These are phyloP conservation scores for Eurotiales sp. DNA, from an alignment of 2,329 filamentous ascomycete species.

Conservation along the genomic window DNA sequence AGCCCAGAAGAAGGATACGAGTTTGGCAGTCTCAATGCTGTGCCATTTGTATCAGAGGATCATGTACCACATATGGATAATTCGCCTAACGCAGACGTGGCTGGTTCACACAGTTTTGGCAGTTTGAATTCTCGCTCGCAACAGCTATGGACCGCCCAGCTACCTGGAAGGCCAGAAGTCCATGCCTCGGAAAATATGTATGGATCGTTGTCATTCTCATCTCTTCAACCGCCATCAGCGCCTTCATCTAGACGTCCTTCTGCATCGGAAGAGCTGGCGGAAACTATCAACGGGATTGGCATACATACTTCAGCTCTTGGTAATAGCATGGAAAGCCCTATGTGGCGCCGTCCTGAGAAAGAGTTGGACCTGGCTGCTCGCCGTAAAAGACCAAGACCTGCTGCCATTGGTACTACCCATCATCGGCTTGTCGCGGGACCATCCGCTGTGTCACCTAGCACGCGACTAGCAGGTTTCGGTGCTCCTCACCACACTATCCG, in stretches of 20 bases:
- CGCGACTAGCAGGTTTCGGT: constrained; percentile 30
- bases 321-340: constrained; percentile 22
- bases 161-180: constrained; percentile 20
- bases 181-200: constrained; percentile 27
- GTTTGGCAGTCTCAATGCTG: constrained; percentile 21
- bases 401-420: constrained; percentile 42
- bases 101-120: constrained; percentile 15
- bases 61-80: constrained; percentile 20
- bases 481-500: constrained; percentile 34
- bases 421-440: constrained; percentile 35
- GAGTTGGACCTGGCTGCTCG: constrained; percentile 45
- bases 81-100: constrained; percentile 14
- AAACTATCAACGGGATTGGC: constrained; percentile 33
- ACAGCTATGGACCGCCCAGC: constrained; percentile 24
- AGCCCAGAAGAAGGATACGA: constrained; percentile 23
- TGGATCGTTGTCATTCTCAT: constrained; percentile 29
- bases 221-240: constrained; percentile 29
- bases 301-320: constrained; percentile 29
- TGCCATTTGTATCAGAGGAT: constrained; percentile 22
- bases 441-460: constrained; percentile 41
- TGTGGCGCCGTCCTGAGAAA: constrained; percentile 37
- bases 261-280: constrained; percentile 32
- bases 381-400: constrained; percentile 44
- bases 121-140: constrained; percentile 16
- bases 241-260: constrained; percentile 26